Percentiles rank a stretch among this genome's conserved stretches.
Evolutionary conservation across 495 filamentous ascomycete species (phyloP).

Genomic region (Neurospora terricola): DNA sequence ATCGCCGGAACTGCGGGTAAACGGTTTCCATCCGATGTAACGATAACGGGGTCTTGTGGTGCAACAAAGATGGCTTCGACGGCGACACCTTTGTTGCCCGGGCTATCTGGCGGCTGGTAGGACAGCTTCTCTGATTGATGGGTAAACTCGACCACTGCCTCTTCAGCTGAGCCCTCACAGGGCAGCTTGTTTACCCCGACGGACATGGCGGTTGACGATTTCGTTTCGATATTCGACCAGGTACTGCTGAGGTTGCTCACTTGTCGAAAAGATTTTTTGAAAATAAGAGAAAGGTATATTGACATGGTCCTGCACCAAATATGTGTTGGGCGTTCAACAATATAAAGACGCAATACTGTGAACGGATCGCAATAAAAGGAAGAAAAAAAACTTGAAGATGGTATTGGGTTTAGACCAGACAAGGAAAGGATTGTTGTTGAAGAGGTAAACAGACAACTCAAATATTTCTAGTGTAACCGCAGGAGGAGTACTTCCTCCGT

Average conservation of each 20-base stretch:
- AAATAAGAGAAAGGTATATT: background rate
- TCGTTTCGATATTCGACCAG: background rate
- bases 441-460: background rate
- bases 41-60: slow-evolving; percentile 58
- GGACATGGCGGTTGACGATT: background rate
- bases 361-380: background rate
- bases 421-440: background rate
- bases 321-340: background rate
- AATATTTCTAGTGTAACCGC: background rate
- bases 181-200: background rate
- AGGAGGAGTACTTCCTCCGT: background rate
- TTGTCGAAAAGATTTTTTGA: background rate
- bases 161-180: slow-evolving; percentile 2
- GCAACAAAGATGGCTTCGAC: slow-evolving; percentile 60
- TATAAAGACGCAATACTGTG: background rate
- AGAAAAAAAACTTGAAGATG: background rate
- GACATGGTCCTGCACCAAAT: background rate
- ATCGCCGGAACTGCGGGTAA: slow-evolving; percentile 54
- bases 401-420: background rate
- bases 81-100: slow-evolving; percentile 34
- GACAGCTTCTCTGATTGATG: slow-evolving; percentile 55
- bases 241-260: background rate
- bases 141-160: slow-evolving; percentile 29
- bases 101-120: slow-evolving; percentile 21
- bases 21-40: slow-evolving; percentile 52